Evolutionary conservation across 352 stramenopile genomes (phyloP).

Genomic region (Phytophthora cajani): DNA sequence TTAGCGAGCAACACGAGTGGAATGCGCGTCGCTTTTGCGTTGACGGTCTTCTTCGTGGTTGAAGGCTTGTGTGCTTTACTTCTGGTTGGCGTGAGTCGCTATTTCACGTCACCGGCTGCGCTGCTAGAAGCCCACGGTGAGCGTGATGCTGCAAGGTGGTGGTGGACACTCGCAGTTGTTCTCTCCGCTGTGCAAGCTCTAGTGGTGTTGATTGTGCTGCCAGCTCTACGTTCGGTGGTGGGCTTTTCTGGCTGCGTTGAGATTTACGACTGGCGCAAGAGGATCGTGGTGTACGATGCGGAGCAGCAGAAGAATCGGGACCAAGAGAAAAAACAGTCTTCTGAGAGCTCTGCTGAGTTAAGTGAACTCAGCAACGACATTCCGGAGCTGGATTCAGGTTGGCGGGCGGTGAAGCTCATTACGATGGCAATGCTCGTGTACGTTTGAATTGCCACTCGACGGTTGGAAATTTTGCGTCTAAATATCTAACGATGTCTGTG

Average conservation of each 20-base stretch:
- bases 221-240: slow-evolving; percentile 32
- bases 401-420: slow-evolving; percentile 66
- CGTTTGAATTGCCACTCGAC: slow-evolving; percentile 10
- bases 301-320: slow-evolving; percentile 31
- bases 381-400: slow-evolving; percentile 47
- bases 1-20: slow-evolving; percentile 57
- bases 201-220: slow-evolving; percentile 34
- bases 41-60: slow-evolving; percentile 46
- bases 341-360: background rate
- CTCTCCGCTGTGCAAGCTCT: slow-evolving; percentile 36
- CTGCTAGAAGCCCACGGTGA: slow-evolving; percentile 16
- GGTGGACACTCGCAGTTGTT: slow-evolving; percentile 34
- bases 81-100: slow-evolving; percentile 19
- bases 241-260: slow-evolving; percentile 53
- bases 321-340: background rate
- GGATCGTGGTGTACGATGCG: slow-evolving; percentile 43
- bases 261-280: slow-evolving; percentile 48
- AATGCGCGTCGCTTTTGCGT: slow-evolving; percentile 68
- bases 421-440: slow-evolving; percentile 66
- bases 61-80: slow-evolving; percentile 39
- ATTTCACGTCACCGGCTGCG: slow-evolving; percentile 14
- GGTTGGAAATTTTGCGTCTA: background rate
- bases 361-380: slow-evolving; percentile 9
- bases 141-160: slow-evolving; percentile 21
- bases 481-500: slow-evolving; percentile 11